Conservation (phyloP, 257 asterid genomes). For the Gentiana straminea region DNA sequence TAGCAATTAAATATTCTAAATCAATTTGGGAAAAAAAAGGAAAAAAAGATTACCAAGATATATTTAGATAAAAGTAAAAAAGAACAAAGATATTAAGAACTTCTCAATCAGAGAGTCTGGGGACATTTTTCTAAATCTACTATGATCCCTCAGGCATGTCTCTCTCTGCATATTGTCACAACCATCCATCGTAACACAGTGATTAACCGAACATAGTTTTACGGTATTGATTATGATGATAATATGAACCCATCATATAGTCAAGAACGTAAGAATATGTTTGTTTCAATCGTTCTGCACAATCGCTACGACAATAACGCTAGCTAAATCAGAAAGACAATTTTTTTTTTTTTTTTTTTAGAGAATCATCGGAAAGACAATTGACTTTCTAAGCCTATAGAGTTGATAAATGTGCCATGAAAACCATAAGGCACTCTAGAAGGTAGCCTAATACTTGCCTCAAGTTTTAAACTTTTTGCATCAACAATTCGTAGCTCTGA, state of each 20-base stretch:
- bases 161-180: too few relatives aligned
- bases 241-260: too few relatives aligned
- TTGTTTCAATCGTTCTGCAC: constrained; percentile 2
- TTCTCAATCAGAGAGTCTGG: constrained; percentile 17
- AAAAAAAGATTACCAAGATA: neutral
- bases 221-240: too few relatives aligned
- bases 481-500: constrained; percentile 62
- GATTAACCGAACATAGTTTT: too few relatives aligned
- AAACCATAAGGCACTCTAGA: constrained; percentile 83
- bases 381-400: constrained; percentile 38
- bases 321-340: neutral
- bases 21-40: neutral
- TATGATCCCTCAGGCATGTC: too few relatives aligned
- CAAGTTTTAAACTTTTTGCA: constrained; percentile 35
- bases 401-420: constrained; percentile 63
- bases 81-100: constrained; percentile 35
- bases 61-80: neutral
- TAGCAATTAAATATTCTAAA: constrained; percentile 5
- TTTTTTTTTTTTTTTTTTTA: neutral
- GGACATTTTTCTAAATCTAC: constrained; percentile 12
- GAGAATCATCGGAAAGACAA: neutral
- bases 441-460: constrained; percentile 46
- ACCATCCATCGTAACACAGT: too few relatives aligned
- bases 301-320: constrained; percentile 31
- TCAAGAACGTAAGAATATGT: too few relatives aligned